Evolutionary conservation across 2,329 filamentous ascomycete genomes (phyloP), one percentile per base, ranked within the genome.

Genomic region (Fusarium tupiense): DNA sequence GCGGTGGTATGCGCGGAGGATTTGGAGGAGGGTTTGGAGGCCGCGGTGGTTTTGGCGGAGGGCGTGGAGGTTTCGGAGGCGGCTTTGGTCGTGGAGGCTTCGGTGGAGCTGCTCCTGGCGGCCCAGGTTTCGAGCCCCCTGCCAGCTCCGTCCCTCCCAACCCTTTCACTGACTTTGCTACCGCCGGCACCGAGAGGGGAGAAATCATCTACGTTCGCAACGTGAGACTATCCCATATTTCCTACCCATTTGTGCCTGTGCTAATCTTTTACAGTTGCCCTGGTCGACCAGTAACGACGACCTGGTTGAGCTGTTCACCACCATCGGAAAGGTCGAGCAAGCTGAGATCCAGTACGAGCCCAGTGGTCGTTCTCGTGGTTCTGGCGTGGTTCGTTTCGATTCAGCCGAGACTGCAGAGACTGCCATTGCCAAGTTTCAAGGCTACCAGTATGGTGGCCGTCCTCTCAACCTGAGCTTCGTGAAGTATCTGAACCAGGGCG

Each of bases 281-380:
- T 99, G 96, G 96, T 98, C 96, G 35, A 99, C 96, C 22, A 98
- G 95, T 86, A 98, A 99, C 81, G 96, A 99, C 73, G 96, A 99
- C 83, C 87, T 99, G 33, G 91, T 98, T 65, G 96, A 99, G 82
- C 89, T 99, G 26, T 99, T 99, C 87, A 95, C 93, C 24, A 99
- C 96, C 17, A 99, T 99, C 80, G 96, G 96, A 74, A 98, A 98
- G 83, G 96, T 99, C 68, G 95, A 98, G 80, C 95, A 96, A 79
- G 96, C 96, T n/a, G 96, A 99, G 85, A 98, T 99, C 65, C 96
- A 99, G 84, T 98, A 99, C 81, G 96, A 99, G 83, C 93, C 94
- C 8, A 98, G 97, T 80, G 96, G 96, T 52, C 94, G 96, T 78
- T 99, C 96, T 69, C 93, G 95, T 74, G 96, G 96, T 74, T 96